Percentiles rank a stretch among this genome's conserved stretches.
phyloP scores from a whole-genome alignment of 2,329 filamentous ascomycete genomes.

The Penicillium sp. region DNA sequence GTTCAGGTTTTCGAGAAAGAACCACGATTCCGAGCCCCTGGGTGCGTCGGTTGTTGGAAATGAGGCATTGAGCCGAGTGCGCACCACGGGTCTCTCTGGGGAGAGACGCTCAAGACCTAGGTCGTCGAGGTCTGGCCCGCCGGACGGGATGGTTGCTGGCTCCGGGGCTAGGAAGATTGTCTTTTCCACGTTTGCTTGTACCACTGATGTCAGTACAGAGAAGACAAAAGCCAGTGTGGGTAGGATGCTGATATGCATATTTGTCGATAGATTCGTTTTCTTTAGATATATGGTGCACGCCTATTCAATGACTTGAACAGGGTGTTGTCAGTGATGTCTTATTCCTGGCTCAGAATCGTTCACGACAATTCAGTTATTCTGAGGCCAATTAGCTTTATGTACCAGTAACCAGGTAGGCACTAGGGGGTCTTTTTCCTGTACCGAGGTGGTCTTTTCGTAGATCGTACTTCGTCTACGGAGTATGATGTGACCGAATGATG shows the following conservation, averaged over 20 bases:
- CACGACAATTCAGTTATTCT: not conserved
- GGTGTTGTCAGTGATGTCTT: conserved; percentile 1
- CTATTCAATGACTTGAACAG: not conserved
- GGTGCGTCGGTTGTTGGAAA: conserved; percentile 59
- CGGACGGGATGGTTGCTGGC: conserved; percentile 53
- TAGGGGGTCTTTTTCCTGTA: not conserved
- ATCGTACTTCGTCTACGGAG: not conserved
- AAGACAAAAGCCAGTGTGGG: conserved; percentile 16
- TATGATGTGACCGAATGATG: conserved; percentile 7
- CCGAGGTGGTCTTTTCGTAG: not conserved
- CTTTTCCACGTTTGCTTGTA: conserved; percentile 79
- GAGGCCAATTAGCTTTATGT: conserved; percentile 1
- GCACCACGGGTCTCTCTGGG: conserved; percentile 53
- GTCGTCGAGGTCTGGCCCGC: conserved; percentile 55
- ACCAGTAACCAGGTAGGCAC: not conserved
- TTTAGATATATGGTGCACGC: not conserved
- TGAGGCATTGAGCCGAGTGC: conserved; percentile 61
- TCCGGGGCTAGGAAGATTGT: conserved; percentile 75
- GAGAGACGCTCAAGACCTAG: conserved; percentile 64
- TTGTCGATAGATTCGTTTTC: conserved; percentile 2
- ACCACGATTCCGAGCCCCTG: conserved; percentile 68
- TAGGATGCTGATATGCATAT: conserved; percentile 15
- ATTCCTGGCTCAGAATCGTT: not conserved
- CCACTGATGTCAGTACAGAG: conserved; percentile 16
- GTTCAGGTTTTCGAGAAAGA: conserved; percentile 67